These are phyloP conservation scores for Ceratocystis variospora DNA, from an alignment of 2,329 filamentous ascomycete genomes.

Conservation along the genomic window DNA sequence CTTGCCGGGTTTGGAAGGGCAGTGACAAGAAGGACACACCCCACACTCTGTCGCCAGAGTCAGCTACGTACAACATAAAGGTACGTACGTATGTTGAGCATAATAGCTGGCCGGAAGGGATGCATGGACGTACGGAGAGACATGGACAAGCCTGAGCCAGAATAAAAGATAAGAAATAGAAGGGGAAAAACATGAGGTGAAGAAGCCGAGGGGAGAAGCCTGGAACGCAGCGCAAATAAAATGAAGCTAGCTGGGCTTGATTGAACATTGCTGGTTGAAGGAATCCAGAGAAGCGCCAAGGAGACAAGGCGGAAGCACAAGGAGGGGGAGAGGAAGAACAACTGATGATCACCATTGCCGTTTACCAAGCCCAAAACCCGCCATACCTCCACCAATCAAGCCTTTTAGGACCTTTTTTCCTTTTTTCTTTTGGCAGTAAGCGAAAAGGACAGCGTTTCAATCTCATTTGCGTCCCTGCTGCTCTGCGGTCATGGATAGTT, in stretches of 20 bases:
- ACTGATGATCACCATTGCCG: neutral
- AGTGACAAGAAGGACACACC: neutral
- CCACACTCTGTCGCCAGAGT: neutral
- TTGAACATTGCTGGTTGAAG: too few relatives aligned
- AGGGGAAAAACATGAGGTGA: too few relatives aligned
- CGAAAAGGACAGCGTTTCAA: neutral
- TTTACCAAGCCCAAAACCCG: neutral
- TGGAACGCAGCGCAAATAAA: too few relatives aligned
- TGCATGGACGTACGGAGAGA: conserved; percentile 2
- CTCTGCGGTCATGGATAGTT: neutral
- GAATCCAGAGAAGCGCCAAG: too few relatives aligned
- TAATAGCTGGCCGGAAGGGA: neutral
- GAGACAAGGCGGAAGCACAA: neutral
- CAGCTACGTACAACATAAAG: too few relatives aligned
- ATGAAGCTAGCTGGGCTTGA: neutral
- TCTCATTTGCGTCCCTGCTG: neutral
- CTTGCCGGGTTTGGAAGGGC: neutral
- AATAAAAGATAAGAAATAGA: too few relatives aligned
- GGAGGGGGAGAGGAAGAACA: neutral
- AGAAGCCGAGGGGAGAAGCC: too few relatives aligned
- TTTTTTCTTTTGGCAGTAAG: neutral
- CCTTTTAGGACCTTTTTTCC: neutral
- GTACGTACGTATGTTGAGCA: neutral
- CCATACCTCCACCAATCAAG: neutral
- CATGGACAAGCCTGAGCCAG: neutral